Conservation (phyloP, 1,284 basidiomycete genomes). For the Earliella scabrosa region DNA sequence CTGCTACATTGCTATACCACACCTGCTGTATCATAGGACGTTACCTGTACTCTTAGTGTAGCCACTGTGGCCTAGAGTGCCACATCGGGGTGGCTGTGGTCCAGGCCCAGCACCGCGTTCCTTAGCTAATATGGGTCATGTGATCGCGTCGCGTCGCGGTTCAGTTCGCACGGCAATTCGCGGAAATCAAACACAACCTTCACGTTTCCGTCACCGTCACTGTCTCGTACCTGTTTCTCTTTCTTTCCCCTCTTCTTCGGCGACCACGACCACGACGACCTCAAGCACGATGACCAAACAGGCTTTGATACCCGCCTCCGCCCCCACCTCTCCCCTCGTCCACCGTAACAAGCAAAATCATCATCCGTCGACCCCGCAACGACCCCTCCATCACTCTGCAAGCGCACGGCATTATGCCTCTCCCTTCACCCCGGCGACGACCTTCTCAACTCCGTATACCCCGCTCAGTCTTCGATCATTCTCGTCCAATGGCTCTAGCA, state of each 20-base stretch:
- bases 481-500: slow-evolving; percentile 55
- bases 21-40: not conserved
- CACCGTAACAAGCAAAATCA: slow-evolving; percentile 43
- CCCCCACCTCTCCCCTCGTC: slow-evolving; percentile 50
- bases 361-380: slow-evolving; percentile 49
- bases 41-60: not conserved
- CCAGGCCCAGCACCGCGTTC: slow-evolving; percentile 15
- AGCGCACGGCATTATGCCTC: slow-evolving; percentile 42
- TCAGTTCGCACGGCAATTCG: slow-evolving; percentile 26
- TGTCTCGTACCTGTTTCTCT: slow-evolving; percentile 16
- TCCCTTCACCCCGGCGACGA: slow-evolving; percentile 47
- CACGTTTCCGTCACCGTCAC: slow-evolving; percentile 28
- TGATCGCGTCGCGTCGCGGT: slow-evolving; percentile 33
- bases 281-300: slow-evolving; percentile 36
- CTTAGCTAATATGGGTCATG: slow-evolving; percentile 24
- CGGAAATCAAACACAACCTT: slow-evolving; percentile 32
- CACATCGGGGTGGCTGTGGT: too few relatives aligned
- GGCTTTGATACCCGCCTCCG: slow-evolving; percentile 44
- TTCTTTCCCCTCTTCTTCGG: slow-evolving; percentile 13
- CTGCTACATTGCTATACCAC: not conserved
- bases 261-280: slow-evolving; percentile 29
- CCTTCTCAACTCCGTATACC: slow-evolving; percentile 60
- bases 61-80: too few relatives aligned
- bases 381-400: slow-evolving; percentile 42
- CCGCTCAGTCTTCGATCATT: slow-evolving; percentile 68